Percentiles rank a stretch among this genome's conserved stretches.
These are phyloP conservation scores for Oryza rufipogon DNA, from an alignment of 176 grass and related monocot genomes.

Conservation along the genomic window DNA sequence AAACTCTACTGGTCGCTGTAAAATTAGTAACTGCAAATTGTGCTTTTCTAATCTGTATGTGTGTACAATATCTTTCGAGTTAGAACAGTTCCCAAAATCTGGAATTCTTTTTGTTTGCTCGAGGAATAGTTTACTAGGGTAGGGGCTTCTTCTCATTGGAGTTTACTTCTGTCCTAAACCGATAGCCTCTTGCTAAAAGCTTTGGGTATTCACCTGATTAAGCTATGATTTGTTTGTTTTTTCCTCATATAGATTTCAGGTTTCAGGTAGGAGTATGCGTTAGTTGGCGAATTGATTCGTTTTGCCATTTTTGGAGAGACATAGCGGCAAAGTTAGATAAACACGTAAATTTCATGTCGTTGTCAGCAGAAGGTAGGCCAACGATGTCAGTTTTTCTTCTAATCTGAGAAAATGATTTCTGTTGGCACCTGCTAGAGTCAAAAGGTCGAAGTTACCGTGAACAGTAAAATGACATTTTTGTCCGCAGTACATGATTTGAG, in stretches of 20 bases:
- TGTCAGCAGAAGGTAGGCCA: neutral
- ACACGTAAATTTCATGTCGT: constrained; percentile 27
- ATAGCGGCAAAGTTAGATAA: constrained; percentile 36
- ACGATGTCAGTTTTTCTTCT: neutral
- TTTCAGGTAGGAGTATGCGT: neutral
- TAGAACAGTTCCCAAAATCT: neutral
- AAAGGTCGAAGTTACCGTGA: neutral
- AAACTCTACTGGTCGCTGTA: neutral
- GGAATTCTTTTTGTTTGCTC: constrained; percentile 29
- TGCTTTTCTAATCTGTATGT: neutral
- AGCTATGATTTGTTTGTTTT: neutral
- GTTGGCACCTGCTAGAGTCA: neutral
- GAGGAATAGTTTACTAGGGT: neutral
- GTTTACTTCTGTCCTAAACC: constrained; percentile 31
- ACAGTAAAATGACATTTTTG: neutral
- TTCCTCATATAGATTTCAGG: neutral
- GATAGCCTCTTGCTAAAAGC: neutral
- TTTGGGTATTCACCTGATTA: neutral
- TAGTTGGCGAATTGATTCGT: neutral
- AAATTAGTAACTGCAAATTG: neutral
- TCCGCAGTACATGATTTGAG: neutral
- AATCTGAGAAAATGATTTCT: neutral
- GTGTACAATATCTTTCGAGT: neutral
- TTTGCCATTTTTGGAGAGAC: constrained; percentile 13
- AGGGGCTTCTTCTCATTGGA: constrained; percentile 12